Evolutionary conservation across 2,329 filamentous ascomycete genomes (phyloP).

Genomic region (Paraconiothyrium brasiliense): DNA sequence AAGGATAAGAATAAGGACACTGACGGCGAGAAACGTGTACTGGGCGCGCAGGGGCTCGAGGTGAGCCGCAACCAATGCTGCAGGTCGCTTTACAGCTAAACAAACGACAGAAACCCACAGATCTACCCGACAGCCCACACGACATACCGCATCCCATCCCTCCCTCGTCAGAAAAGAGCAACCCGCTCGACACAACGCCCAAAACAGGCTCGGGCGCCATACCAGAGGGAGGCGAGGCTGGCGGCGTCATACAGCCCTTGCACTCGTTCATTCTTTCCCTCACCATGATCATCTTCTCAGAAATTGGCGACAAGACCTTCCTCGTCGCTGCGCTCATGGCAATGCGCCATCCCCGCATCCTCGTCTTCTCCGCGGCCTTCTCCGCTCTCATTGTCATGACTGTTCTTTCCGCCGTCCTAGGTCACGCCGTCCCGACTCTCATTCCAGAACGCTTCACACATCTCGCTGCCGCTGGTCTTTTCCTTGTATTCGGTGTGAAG

Average conservation of each 20-base stretch:
- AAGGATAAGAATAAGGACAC: constrained; percentile 17
- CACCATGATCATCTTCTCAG: constrained; percentile 97
- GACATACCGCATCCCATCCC: constrained; percentile 77
- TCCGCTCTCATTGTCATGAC: constrained; percentile 94
- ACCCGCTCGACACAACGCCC: constrained; percentile 56
- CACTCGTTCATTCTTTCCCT: constrained; percentile 93
- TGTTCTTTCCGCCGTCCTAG: constrained; percentile 87
- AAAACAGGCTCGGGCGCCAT: constrained; percentile 38
- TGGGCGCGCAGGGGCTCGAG: constrained; percentile 51
- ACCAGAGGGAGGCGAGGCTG: constrained; percentile 56
- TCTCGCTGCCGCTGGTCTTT: constrained; percentile 83
- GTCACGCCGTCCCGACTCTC: constrained; percentile 88
- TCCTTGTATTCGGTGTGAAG: constrained; percentile 87
- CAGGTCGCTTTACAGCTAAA: constrained; percentile 23
- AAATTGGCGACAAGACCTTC: constrained; percentile 98
- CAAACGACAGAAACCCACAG: constrained; percentile 73
- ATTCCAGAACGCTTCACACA: constrained; percentile 92
- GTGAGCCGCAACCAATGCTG: constrained; percentile 28
- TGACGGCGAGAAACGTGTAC: constrained; percentile 29
- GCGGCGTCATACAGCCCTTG: constrained; percentile 76
- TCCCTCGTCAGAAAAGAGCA: constrained; percentile 69
- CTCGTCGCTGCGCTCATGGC: constrained; percentile 97
- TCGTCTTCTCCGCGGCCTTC: constrained; percentile 96
- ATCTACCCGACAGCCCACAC: constrained; percentile 81
- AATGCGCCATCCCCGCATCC: constrained; percentile 93